Evolutionary conservation across 1,284 basidiomycete species (phyloP).

Genomic region (Vanrija pseudolonga): DNA sequence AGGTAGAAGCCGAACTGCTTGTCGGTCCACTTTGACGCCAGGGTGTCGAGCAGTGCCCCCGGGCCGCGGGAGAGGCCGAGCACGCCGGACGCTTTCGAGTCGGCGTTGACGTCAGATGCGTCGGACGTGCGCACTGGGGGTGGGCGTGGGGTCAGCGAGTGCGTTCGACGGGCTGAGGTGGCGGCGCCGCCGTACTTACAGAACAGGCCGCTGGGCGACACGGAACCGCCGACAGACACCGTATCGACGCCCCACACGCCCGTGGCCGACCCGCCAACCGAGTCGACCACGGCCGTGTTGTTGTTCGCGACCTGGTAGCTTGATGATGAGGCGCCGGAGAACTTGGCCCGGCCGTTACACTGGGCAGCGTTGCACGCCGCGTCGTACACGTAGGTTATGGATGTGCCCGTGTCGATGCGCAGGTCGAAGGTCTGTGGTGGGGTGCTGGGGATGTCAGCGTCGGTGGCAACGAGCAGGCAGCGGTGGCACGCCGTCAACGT

Average conservation of each 20-base stretch:
- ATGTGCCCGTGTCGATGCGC: constrained; percentile 59
- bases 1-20: background rate
- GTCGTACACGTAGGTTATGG: constrained; percentile 53
- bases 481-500: too few species aligned
- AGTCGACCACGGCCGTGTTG: background rate
- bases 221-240: constrained; percentile 46
- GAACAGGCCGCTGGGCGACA: constrained; percentile 64
- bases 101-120: background rate
- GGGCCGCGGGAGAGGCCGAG: constrained; percentile 55
- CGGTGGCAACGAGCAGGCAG: too few species aligned
- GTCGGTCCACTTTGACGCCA: background rate
- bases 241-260: constrained; percentile 4
- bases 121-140: background rate
- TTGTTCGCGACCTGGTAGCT: constrained; percentile 37
- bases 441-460: constrained; percentile 41
- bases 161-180: too few species aligned
- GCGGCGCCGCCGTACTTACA: too few species aligned
- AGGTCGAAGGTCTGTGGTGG: constrained; percentile 55
- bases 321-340: constrained; percentile 9
- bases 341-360: constrained; percentile 16
- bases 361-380: constrained; percentile 14
- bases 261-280: constrained; percentile 30
- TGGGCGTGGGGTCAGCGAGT: too few species aligned
- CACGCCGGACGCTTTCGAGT: constrained; percentile 47
- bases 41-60: constrained; percentile 59